These are phyloP conservation scores for Mallotus repandus DNA, from an alignment of 441 rosid species.

Conservation along the genomic window DNA sequence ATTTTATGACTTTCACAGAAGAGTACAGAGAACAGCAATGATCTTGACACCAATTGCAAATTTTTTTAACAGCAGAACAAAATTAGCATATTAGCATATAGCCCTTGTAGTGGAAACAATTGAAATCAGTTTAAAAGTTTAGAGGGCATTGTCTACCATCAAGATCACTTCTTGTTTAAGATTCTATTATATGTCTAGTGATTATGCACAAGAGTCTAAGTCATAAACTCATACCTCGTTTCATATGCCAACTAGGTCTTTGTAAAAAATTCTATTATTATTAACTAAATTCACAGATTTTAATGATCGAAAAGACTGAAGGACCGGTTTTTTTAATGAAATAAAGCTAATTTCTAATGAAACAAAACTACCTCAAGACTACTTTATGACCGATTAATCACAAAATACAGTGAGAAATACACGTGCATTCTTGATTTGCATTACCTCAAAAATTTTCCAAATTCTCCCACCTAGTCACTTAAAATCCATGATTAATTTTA, in stretches of 20 bases:
- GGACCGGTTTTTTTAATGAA: not conserved
- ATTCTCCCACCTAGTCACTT: conserved; percentile 3
- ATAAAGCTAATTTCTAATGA: not conserved
- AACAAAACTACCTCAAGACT: not conserved
- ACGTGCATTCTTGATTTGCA: not conserved
- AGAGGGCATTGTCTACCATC: not conserved
- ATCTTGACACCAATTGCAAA: not conserved
- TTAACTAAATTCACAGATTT: not conserved
- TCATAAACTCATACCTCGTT: not conserved
- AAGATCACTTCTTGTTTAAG: not conserved
- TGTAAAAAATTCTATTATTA: not conserved
- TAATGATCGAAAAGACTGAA: not conserved
- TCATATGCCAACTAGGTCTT: not conserved
- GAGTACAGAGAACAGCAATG: not conserved
- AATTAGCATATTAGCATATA: not conserved
- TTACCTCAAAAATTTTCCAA: not conserved
- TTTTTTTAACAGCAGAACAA: not conserved
- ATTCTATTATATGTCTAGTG: no score
- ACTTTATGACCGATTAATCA: not conserved
- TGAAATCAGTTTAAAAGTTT: not conserved
- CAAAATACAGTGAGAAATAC: not conserved
- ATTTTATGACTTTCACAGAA: no score
- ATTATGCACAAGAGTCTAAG: not conserved
- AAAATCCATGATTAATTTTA: not conserved
- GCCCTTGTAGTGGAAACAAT: not conserved